Conservation (phyloP, 306 rosid species). For the Rosa lucieae region DNA sequence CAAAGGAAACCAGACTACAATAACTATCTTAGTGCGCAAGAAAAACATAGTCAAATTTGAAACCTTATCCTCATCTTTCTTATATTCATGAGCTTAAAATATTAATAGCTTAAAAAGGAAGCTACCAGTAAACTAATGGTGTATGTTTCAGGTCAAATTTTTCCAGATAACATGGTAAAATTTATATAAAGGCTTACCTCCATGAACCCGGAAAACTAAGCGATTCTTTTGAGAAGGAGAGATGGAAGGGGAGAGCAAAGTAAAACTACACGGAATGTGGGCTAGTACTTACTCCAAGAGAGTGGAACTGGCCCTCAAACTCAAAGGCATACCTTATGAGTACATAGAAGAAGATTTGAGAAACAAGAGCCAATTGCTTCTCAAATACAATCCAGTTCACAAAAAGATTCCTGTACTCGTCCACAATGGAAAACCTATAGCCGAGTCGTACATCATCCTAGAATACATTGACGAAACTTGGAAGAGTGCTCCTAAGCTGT, state of each 20-base stretch:
- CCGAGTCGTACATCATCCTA: slow-evolving; percentile 28
- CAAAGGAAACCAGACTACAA: neutral
- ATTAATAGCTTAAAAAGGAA: neutral
- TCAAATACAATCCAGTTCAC: slow-evolving; percentile 28
- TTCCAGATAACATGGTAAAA: neutral
- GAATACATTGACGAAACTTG: slow-evolving; percentile 42
- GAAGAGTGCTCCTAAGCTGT: slow-evolving; percentile 17
- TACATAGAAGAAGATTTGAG: slow-evolving; percentile 25
- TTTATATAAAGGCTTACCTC: neutral
- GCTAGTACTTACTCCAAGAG: slow-evolving; percentile 29
- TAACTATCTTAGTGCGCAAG: neutral
- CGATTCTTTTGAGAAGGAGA: neutral
- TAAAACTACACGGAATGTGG: slow-evolving; percentile 27
- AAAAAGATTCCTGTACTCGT: slow-evolving; percentile 40
- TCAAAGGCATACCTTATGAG: slow-evolving; percentile 16
- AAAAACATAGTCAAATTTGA: neutral
- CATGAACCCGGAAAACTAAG: neutral
- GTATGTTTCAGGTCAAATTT: neutral
- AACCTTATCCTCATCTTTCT: neutral
- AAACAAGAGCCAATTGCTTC: slow-evolving; percentile 29
- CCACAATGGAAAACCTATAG: slow-evolving; percentile 33
- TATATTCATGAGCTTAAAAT: neutral
- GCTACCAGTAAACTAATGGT: neutral
- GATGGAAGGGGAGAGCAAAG: slow-evolving; percentile 30
- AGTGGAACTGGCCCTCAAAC: slow-evolving; percentile 30